Evolutionary conservation across 495 filamentous ascomycete genomes (phyloP).

Genomic region (Melanomma pulvis-pyrius): DNA sequence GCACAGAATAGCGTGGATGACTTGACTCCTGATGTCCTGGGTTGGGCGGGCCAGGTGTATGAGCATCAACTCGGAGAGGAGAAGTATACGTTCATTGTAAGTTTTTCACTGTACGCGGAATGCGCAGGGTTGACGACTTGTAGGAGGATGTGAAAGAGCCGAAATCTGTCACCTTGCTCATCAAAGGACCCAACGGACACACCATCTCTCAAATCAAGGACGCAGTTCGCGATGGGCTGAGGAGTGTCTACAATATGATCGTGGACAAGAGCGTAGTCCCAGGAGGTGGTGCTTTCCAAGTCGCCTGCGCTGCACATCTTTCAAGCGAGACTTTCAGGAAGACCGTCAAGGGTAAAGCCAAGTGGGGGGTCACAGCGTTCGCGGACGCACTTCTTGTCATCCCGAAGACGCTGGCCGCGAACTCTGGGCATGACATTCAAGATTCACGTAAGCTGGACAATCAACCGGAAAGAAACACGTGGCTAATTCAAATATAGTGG

Average conservation of each 20-base stretch:
- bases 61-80: constrained; percentile 98
- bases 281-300: constrained; percentile 93
- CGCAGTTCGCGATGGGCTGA: constrained; percentile 92
- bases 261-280: constrained; percentile 94
- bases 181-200: constrained; percentile 96
- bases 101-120: constrained; percentile 12
- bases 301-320: constrained; percentile 89
- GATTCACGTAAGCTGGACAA: constrained; percentile 69
- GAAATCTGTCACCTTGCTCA: constrained; percentile 96
- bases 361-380: constrained; percentile 91
- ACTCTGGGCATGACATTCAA: constrained; percentile 94
- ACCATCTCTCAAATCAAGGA: constrained; percentile 96
- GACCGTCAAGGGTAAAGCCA: constrained; percentile 94
- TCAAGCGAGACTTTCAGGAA: constrained; percentile 79
- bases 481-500: constrained; percentile 55
- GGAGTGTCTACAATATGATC: constrained; percentile 98
- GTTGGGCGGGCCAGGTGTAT: constrained; percentile 95
- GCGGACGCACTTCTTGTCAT: constrained; percentile 92
- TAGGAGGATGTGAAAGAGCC: constrained; percentile 95
- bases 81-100: constrained; percentile 90
- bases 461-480: neutral
- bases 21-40: constrained; percentile 81
- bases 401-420: constrained; percentile 95
- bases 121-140: constrained; percentile 31
- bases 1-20: constrained; percentile 97